phyloP scores from a whole-genome alignment of 1,284 basidiomycete species.

The Amylostereum chailletii region DNA sequence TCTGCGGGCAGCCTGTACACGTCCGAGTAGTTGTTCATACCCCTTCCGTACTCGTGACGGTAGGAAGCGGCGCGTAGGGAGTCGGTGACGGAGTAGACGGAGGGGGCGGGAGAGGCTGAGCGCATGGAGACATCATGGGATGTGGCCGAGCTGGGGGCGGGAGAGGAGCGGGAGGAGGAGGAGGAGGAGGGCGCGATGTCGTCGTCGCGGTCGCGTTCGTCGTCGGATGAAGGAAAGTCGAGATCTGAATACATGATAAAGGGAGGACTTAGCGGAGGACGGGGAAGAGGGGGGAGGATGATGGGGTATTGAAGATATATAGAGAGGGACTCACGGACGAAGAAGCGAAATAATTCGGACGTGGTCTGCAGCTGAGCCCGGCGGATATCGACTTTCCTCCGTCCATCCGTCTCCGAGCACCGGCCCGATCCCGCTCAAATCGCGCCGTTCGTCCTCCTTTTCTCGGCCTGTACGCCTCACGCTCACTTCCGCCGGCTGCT shows the following conservation, averaged over 20 bases:
- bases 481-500: background rate
- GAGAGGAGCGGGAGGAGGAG: slow-evolving; percentile 24
- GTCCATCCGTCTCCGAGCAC: too few relatives aligned
- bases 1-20: slow-evolving; percentile 71
- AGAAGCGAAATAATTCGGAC: too few relatives aligned
- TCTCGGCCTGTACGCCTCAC: too few relatives aligned
- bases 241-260: background rate
- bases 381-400: too few relatives aligned
- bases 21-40: slow-evolving; percentile 69
- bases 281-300: slow-evolving; percentile 5
- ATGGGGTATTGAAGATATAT: background rate
- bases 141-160: slow-evolving; percentile 39
- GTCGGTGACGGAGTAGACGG: slow-evolving; percentile 59
- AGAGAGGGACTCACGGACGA: too few relatives aligned
- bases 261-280: background rate
- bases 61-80: slow-evolving; percentile 51
- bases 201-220: slow-evolving; percentile 13
- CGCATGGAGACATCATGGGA: slow-evolving; percentile 35
- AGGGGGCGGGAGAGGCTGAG: slow-evolving; percentile 55
- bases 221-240: background rate
- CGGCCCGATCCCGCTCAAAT: too few relatives aligned
- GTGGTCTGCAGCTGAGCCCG: too few relatives aligned
- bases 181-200: slow-evolving; percentile 20
- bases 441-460: too few relatives aligned
- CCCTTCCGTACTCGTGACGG: slow-evolving; percentile 58